Conservation (phyloP, 768 basidiomycete genomes). For the Cystofilobasidium bisporidii region DNA sequence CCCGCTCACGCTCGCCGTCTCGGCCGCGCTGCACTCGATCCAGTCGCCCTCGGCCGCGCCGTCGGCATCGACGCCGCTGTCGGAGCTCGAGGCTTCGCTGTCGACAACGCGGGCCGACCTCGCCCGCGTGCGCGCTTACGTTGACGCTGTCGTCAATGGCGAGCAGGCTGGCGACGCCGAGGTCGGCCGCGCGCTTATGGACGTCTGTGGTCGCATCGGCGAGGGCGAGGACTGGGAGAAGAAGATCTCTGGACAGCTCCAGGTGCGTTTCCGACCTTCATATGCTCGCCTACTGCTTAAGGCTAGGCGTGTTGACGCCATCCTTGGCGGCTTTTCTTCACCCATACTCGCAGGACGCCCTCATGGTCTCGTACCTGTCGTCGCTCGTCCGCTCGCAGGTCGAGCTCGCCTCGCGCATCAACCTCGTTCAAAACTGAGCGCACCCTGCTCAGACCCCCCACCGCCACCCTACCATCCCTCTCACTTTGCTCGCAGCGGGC, state of each 20-base stretch:
- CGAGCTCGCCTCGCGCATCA: constrained; percentile 78
- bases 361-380: constrained; percentile 90
- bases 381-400: constrained; percentile 88
- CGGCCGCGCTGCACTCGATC: constrained; percentile 25
- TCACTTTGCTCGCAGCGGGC: background rate
- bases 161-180: constrained; percentile 58
- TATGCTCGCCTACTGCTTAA: too few relatives aligned
- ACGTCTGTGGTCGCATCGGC: constrained; percentile 47
- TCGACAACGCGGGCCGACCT: constrained; percentile 53
- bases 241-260: constrained; percentile 46
- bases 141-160: constrained; percentile 68
- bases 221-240: constrained; percentile 49
- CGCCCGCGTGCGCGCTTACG: constrained; percentile 74
- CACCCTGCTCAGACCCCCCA: background rate
- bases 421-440: constrained; percentile 47
- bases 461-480: background rate
- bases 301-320: constrained; percentile 64
- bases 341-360: constrained; percentile 57
- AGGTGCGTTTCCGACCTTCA: too few relatives aligned
- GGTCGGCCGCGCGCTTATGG: constrained; percentile 83
- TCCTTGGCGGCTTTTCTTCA: constrained; percentile 28
- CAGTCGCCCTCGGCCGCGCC: constrained; percentile 32
- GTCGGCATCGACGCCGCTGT: constrained; percentile 52
- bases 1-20: constrained; percentile 40
- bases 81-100: constrained; percentile 61